phyloP scores from a whole-genome alignment of 192 early-diverging fungal species.

The Rhizophagus prolifer region DNA sequence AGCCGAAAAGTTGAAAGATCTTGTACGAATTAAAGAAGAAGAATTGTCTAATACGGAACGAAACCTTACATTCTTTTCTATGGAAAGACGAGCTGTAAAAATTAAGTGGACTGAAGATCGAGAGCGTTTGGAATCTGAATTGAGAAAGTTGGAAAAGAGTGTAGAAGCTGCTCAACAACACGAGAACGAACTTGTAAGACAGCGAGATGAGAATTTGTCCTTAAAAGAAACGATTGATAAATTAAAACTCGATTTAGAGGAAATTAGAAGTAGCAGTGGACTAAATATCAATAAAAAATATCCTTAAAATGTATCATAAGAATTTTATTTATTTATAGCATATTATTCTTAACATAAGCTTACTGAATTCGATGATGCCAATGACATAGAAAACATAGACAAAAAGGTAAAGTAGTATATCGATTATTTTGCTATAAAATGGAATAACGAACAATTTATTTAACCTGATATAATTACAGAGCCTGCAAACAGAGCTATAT shows the following conservation, averaged over 20 bases:
- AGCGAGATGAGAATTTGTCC: conserved; percentile 41
- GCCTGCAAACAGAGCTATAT: neutral
- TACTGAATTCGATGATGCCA: conserved; percentile 16
- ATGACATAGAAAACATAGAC: neutral
- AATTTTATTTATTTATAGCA: neutral
- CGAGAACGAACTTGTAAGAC: conserved; percentile 40
- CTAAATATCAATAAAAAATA: conserved; percentile 7
- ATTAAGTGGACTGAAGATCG: conserved; percentile 36
- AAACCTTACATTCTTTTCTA: conserved; percentile 33
- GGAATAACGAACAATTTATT: neutral
- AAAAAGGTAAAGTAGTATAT: neutral
- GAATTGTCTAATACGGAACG: conserved; percentile 36
- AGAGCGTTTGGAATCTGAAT: conserved; percentile 34
- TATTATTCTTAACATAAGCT: conserved; percentile 13
- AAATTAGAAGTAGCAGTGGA: conserved; percentile 31
- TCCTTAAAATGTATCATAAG: neutral
- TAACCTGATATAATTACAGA: neutral
- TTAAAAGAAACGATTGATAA: conserved; percentile 44
- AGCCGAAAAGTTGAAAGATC: conserved; percentile 43
- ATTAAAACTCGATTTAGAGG: conserved; percentile 42
- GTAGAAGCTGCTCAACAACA: conserved; percentile 32
- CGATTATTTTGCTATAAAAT: neutral
- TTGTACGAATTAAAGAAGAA: conserved; percentile 38
- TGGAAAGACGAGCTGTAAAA: conserved; percentile 23
- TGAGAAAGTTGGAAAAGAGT: conserved; percentile 34